Evolutionary conservation across 2,329 filamentous ascomycete species (phyloP).

Genomic region (Pseudogymnoascus sp.): DNA sequence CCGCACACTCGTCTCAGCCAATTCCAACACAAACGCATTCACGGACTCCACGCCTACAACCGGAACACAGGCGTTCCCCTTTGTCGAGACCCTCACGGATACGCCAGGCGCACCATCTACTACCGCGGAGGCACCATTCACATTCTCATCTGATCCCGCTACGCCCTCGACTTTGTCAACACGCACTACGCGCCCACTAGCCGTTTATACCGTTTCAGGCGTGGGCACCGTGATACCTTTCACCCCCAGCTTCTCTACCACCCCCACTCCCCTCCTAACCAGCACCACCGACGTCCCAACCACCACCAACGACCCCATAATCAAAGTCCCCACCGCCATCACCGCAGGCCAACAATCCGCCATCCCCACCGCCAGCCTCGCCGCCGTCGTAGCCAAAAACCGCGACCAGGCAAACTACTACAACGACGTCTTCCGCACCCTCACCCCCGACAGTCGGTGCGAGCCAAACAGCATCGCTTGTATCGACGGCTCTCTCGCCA

Average conservation of each 20-base stretch:
- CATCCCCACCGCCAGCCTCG: slow-evolving; percentile 15
- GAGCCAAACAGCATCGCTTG: slow-evolving; percentile 41
- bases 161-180: background rate
- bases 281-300: too few species aligned
- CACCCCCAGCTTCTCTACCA: background rate
- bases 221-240: background rate
- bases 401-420: slow-evolving; percentile 27
- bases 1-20: background rate
- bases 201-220: background rate
- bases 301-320: slow-evolving; percentile 7
- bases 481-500: slow-evolving; percentile 40
- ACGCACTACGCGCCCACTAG: background rate
- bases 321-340: slow-evolving; percentile 16
- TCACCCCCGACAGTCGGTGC: slow-evolving; percentile 39
- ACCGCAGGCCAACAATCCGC: slow-evolving; percentile 14
- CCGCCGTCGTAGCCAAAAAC: slow-evolving; percentile 16
- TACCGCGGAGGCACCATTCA: background rate
- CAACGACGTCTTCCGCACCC: slow-evolving; percentile 22
- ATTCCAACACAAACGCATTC: background rate
- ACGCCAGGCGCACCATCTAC: background rate
- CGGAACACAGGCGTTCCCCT: background rate
- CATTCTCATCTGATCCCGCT: background rate
- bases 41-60: background rate
- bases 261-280: background rate
- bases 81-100: background rate